These are phyloP conservation scores for Inosperma sp. DNA, from an alignment of 768 basidiomycete genomes.

Conservation along the genomic window DNA sequence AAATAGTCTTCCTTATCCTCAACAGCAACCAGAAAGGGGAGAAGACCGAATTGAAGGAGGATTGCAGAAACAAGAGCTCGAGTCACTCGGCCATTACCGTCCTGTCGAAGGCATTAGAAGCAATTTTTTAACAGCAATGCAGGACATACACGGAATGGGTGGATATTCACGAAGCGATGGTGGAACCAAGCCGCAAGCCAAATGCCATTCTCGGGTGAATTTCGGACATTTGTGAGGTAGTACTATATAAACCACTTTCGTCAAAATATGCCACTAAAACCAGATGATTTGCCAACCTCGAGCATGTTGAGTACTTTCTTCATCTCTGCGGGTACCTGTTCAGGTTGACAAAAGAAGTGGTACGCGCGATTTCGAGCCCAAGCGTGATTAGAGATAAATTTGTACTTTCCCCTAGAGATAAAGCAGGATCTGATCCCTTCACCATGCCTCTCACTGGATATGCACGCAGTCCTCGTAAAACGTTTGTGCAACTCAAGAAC, in stretches of 20 bases:
- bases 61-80: neutral
- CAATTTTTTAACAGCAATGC: too few relatives aligned
- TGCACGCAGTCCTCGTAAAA: neutral
- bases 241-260: neutral
- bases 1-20: neutral
- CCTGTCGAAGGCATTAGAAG: too few relatives aligned
- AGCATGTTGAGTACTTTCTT: neutral
- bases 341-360: too few relatives aligned
- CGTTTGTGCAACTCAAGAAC: neutral
- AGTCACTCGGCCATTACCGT: neutral
- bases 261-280: neutral
- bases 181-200: slow-evolving; percentile 1
- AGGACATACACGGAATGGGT: neutral
- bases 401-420: neutral
- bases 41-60: neutral
- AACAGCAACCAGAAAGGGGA: neutral
- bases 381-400: neutral
- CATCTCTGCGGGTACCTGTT: neutral
- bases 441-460: neutral
- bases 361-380: too few relatives aligned
- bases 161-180: slow-evolving; percentile 1
- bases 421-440: neutral
- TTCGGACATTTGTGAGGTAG: neutral
- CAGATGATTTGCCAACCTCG: neutral
- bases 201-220: slow-evolving; percentile 1